Evolutionary conservation across 352 stramenopile species (phyloP).

Genomic region (Thraustochytrium aureum): DNA sequence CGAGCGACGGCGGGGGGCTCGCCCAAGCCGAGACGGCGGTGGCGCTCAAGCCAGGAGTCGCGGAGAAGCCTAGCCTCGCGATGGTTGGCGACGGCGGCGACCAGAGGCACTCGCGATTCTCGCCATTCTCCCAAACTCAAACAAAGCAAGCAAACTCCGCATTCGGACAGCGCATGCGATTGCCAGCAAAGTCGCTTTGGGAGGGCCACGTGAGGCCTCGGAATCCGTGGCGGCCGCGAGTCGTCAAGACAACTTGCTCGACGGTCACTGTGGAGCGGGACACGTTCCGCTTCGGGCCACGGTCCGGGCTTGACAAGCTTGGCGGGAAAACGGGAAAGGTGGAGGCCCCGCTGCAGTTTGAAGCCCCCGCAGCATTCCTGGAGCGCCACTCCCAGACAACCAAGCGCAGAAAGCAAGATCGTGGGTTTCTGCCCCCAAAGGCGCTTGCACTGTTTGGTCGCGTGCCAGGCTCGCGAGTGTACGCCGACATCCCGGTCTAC

Average conservation of each 20-base stretch:
- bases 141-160: not conserved
- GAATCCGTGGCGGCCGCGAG: constrained; percentile 15
- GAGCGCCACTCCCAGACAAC: not conserved
- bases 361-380: constrained; percentile 6
- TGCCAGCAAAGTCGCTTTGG: constrained; percentile 30
- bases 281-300: constrained; percentile 21
- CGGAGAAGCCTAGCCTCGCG: too few species aligned
- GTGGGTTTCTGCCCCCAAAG: not conserved
- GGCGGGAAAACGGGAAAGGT: too few species aligned
- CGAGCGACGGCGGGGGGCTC: too few species aligned
- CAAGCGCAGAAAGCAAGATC: not conserved
- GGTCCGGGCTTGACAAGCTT: too few species aligned
- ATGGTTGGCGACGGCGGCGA: too few species aligned
- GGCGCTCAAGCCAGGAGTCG: too few species aligned
- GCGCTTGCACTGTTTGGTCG: constrained; percentile 38
- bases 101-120: not conserved
- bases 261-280: constrained; percentile 20
- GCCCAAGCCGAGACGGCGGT: too few species aligned
- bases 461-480: constrained; percentile 14
- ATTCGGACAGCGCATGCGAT: constrained; percentile 6
- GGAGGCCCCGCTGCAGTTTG: too few species aligned
- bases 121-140: not conserved
- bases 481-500: not conserved
- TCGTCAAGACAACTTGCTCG: not conserved
- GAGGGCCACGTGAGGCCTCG: not conserved